A percentile compares a stretch with the other conserved stretches of the same genome.
phyloP scores from a whole-genome alignment of 768 basidiomycete species.

The Boletus pseudopeckii region DNA sequence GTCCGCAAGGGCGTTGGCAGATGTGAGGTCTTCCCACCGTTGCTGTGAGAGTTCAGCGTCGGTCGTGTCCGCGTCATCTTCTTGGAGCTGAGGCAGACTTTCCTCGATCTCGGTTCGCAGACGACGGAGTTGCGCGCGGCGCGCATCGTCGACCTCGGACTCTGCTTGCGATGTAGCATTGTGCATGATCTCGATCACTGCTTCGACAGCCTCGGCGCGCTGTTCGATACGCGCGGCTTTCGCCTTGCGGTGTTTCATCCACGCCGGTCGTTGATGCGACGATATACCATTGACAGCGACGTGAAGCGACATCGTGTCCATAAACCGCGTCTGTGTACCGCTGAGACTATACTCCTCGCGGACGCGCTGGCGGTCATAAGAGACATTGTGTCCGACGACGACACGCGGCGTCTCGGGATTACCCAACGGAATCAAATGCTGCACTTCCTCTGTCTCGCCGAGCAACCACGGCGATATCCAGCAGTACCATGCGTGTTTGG shows the following conservation, averaged over 20 bases:
- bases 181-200: conserved; percentile 51
- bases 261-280: conserved; percentile 89
- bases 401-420: conserved; percentile 50
- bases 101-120: conserved; percentile 39
- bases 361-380: conserved; percentile 85
- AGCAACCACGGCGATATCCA: conserved; percentile 97
- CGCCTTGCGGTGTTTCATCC: conserved; percentile 81
- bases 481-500: conserved; percentile 84
- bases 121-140: conserved; percentile 38
- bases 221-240: conserved; percentile 54
- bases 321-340: conserved; percentile 69
- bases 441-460: conserved; percentile 49
- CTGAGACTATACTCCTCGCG: conserved; percentile 76
- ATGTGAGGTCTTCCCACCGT: conserved; percentile 92
- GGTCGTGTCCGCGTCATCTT: conserved; percentile 36
- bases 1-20: conserved; percentile 87
- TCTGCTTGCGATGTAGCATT: conserved; percentile 36
- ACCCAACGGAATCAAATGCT: conserved; percentile 76
- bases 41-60: conserved; percentile 45
- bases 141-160: conserved; percentile 38
- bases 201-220: conserved; percentile 61
- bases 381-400: conserved; percentile 92
- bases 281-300: conserved; percentile 93
- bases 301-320: conserved; percentile 95
- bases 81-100: conserved; percentile 36